phyloP scores from a whole-genome alignment of 2,329 filamentous ascomycete species.

The Verticillium zaregamsianum region DNA sequence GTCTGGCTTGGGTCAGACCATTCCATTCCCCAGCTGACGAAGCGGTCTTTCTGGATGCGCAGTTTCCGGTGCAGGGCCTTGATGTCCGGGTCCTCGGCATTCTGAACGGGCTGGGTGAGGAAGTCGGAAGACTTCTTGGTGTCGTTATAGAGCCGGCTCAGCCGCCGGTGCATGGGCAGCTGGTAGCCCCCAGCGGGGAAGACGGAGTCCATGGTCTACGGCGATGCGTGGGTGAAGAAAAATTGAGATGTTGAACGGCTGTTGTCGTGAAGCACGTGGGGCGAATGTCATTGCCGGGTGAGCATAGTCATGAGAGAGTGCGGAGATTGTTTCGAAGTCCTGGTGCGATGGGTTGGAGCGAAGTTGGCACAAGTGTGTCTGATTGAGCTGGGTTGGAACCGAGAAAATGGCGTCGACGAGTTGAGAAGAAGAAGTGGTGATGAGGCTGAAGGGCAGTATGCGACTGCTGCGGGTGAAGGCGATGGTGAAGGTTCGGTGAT shows the following conservation, averaged over 20 bases:
- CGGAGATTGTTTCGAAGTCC: not conserved
- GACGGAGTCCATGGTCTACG: slow-evolving; percentile 43
- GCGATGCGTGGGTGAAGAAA: not conserved
- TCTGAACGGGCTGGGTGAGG: slow-evolving; percentile 60
- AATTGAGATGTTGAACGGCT: not conserved
- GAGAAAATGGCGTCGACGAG: no score
- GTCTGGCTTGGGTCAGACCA: slow-evolving; percentile 70
- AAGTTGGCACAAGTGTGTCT: not conserved
- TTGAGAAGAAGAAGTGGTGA: not conserved
- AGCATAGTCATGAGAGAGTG: not conserved
- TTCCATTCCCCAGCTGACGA: slow-evolving; percentile 75
- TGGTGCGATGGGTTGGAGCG: not conserved
- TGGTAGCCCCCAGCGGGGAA: slow-evolving; percentile 48
- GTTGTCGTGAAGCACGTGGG: not conserved
- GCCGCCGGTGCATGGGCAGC: slow-evolving; percentile 55
- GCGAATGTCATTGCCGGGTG: not conserved
- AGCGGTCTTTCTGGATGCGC: slow-evolving; percentile 73
- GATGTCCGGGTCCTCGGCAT: slow-evolving; percentile 64
- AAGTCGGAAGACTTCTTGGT: slow-evolving; percentile 76
- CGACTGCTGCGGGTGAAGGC: not conserved
- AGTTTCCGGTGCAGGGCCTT: slow-evolving; percentile 70
- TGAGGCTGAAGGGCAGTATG: not conserved
- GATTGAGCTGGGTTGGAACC: not conserved
- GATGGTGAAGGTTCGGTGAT: not conserved
- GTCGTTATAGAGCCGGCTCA: slow-evolving; percentile 74